A percentile compares a stretch with the other conserved stretches of the same genome.
These are phyloP conservation scores for Penicillium sp. DNA, from an alignment of 2,329 filamentous ascomycete genomes.

Conservation along the genomic window DNA sequence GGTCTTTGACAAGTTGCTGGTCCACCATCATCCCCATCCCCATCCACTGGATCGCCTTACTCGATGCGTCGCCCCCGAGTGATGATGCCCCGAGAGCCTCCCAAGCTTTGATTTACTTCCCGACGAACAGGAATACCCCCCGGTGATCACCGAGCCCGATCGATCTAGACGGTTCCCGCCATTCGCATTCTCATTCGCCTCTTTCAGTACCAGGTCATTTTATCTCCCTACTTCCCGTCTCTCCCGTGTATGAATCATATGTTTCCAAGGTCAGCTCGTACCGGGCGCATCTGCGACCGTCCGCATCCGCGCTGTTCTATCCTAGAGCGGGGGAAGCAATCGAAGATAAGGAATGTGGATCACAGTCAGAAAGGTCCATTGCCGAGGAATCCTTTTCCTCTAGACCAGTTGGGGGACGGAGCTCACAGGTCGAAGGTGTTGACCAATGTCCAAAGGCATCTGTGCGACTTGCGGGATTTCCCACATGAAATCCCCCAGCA, in stretches of 20 bases:
- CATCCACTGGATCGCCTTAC: constrained; percentile 10
- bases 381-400: too few relatives aligned
- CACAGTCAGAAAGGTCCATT: neutral
- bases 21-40: neutral
- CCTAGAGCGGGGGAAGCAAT: neutral
- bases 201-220: neutral
- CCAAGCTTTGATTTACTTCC: constrained; percentile 15
- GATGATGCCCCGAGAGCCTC: constrained; percentile 9
- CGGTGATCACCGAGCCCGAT: constrained; percentile 17
- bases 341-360: constrained; percentile 13
- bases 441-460: neutral
- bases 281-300: neutral
- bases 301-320: neutral
- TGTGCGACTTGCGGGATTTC: constrained; percentile 4
- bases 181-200: neutral
- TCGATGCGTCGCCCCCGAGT: constrained; percentile 13
- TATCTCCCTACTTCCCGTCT: neutral
- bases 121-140: constrained; percentile 6
- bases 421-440: too few relatives aligned
- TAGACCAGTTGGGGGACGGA: too few relatives aligned
- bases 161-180: constrained; percentile 10
- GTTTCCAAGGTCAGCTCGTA: too few relatives aligned
- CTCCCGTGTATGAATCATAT: too few relatives aligned
- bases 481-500: neutral
- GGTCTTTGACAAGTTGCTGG: constrained; percentile 1